Evolutionary conservation across 2,329 filamentous ascomycete species (phyloP), one percentile per base, ranked within the genome.

Genomic region (Penicillium concentricum): DNA sequence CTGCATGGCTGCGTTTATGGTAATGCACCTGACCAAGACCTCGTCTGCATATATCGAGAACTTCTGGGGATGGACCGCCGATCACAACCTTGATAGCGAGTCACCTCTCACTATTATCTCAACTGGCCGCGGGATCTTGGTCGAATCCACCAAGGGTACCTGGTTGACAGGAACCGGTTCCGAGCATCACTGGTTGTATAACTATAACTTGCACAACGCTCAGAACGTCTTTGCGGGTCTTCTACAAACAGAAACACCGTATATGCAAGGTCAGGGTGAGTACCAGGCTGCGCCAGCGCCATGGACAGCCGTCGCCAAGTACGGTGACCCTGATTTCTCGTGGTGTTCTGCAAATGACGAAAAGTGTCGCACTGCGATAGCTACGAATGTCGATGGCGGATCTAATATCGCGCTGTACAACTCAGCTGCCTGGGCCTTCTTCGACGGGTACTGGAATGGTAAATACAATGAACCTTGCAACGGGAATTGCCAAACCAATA

Each of bases 41-140:
- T 76, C 78, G 0, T 78, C 79, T 1, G 78, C 77, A 4, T 84
- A 85, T 59, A 74, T 84, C 41, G 82, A 86, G 65, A 83, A 84
- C 62, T 71, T 79, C 54, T 79, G 79, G 79, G 68, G 75, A 4
- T 81, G 79, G 79, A 80, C 74, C 16, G 76, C 77, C 4, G 65
- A 81, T 59, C 79, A 81, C 67, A 79, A 80, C 58, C 72, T 85
- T 35, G 74, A 79, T 47, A 80, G 78, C 30, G 41, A 56, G 2
- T 62, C 64, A 0, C 57, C 62, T 13, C 59, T 64, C 10, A 70
- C 73, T 22, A 74, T 69, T 28, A 54, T 77, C 47, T 70, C 72
- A 1, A 69, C 71, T 3, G 77, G 70, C 20, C 76, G 80, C 5
- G 76, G 76, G 9, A 66, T 78, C 24, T 68, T 78, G 2, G 64